These are phyloP conservation scores for Alnus rubra DNA, from an alignment of 306 rosid genomes.

Conservation along the genomic window DNA sequence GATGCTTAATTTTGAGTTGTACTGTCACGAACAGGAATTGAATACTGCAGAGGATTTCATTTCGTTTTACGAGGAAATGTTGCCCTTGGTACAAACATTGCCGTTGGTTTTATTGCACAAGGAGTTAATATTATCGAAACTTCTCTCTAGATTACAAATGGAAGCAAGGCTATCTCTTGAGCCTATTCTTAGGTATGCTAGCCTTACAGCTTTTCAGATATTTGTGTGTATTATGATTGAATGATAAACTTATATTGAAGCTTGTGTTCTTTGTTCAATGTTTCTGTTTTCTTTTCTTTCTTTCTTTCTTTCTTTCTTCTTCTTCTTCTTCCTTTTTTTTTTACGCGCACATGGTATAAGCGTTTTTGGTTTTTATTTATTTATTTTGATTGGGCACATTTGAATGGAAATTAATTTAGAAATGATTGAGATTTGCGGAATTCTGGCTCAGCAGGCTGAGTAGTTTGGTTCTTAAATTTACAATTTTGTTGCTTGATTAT, in stretches of 20 bases:
- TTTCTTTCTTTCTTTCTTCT: too few species aligned
- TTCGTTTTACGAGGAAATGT: conserved; percentile 64
- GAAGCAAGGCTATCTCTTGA: conserved; percentile 85
- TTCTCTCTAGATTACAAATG: conserved; percentile 66
- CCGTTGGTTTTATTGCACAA: conserved; percentile 76
- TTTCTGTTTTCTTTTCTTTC: background rate
- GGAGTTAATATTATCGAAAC: conserved; percentile 59
- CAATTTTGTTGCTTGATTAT: background rate
- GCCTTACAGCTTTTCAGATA: conserved; percentile 10
- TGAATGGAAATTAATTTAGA: background rate
- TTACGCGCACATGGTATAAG: background rate
- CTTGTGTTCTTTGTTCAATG: background rate
- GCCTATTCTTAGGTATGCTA: conserved; percentile 71
- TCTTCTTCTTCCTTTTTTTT: background rate
- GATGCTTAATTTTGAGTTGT: conserved; percentile 10
- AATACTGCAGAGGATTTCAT: conserved; percentile 92
- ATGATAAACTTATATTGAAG: background rate
- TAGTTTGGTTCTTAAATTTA: background rate
- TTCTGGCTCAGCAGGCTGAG: background rate
- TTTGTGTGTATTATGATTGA: background rate
- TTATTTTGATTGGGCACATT: background rate
- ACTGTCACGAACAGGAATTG: conserved; percentile 58
- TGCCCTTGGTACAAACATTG: conserved; percentile 70
- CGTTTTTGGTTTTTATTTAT: background rate
- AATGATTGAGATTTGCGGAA: background rate